Conservation (phyloP, 331 rosid species). For the Malus hybrid region DNA sequence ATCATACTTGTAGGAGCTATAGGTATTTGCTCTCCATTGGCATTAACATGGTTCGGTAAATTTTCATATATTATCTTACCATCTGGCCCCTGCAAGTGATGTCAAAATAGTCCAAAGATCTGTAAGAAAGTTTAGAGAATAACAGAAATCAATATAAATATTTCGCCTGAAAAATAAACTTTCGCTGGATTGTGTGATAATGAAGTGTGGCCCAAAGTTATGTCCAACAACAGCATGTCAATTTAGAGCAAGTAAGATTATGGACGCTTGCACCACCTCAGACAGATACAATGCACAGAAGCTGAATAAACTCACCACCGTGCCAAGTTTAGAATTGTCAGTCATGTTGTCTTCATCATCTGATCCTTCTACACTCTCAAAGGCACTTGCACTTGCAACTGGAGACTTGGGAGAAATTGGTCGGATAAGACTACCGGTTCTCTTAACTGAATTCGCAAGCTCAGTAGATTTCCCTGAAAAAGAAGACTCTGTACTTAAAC, state of each 20-base stretch:
- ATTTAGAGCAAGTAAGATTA: neutral
- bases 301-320: conserved; percentile 51
- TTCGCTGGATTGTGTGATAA: neutral
- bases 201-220: neutral
- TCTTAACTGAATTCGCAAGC: conserved; percentile 43
- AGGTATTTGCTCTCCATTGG: conserved; percentile 66
- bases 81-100: conserved; percentile 50
- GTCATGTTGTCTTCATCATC: conserved; percentile 67
- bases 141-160: neutral
- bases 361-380: conserved; percentile 87
- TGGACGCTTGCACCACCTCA: neutral
- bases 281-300: neutral
- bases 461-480: conserved; percentile 58
- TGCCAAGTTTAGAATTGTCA: conserved; percentile 42
- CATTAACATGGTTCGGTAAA: conserved; percentile 56
- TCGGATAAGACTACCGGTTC: conserved; percentile 35
- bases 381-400: conserved; percentile 81
- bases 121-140: neutral
- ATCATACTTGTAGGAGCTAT: conserved; percentile 74
- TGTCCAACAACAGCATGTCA: neutral
- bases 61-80: conserved; percentile 47
- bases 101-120: neutral
- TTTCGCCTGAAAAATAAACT: neutral
- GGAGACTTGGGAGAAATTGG: conserved; percentile 89
- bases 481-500: conserved; percentile 1